phyloP scores from a whole-genome alignment of 2,329 filamentous ascomycete genomes.

The Daldinia sp. region DNA sequence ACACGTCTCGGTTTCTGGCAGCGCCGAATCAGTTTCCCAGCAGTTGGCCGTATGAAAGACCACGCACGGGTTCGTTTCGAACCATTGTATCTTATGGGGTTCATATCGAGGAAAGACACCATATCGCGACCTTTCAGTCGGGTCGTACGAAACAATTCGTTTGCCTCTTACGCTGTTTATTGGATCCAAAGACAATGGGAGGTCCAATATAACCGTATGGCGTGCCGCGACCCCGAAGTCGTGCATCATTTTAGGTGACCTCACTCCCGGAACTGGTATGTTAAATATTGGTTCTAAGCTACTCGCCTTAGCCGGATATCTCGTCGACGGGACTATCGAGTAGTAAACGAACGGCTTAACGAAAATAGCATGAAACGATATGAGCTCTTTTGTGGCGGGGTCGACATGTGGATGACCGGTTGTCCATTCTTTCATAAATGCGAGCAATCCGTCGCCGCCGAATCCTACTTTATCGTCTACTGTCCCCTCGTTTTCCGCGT shows the following conservation, averaged over 20 bases:
- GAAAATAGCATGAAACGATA: conserved; percentile 74
- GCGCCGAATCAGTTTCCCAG: conserved; percentile 63
- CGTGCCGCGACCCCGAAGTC: conserved; percentile 73
- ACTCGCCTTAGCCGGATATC: conserved; percentile 38
- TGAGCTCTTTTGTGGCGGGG: conserved; percentile 68
- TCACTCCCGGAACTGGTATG: conserved; percentile 66
- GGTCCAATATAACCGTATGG: conserved; percentile 73
- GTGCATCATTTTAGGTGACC: conserved; percentile 76
- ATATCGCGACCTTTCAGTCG: conserved; percentile 65
- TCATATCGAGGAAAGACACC: conserved; percentile 71
- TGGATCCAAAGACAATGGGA: conserved; percentile 72
- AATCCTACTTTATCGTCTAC: conserved; percentile 51
- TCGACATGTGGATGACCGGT: conserved; percentile 76
- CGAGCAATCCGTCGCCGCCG: conserved; percentile 62
- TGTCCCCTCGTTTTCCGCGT: conserved; percentile 59
- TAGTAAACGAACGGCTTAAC: conserved; percentile 72
- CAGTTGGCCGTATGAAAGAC: conserved; percentile 78
- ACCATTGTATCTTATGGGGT: conserved; percentile 69
- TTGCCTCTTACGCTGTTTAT: conserved; percentile 64
- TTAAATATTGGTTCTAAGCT: conserved; percentile 54
- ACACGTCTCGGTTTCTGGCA: conserved; percentile 45
- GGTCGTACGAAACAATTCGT: conserved; percentile 68
- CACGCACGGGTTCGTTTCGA: conserved; percentile 71
- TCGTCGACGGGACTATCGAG: conserved; percentile 53
- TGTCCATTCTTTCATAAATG: conserved; percentile 75